Conservation (phyloP, 768 basidiomycete genomes). For the Suillus paluster region DNA sequence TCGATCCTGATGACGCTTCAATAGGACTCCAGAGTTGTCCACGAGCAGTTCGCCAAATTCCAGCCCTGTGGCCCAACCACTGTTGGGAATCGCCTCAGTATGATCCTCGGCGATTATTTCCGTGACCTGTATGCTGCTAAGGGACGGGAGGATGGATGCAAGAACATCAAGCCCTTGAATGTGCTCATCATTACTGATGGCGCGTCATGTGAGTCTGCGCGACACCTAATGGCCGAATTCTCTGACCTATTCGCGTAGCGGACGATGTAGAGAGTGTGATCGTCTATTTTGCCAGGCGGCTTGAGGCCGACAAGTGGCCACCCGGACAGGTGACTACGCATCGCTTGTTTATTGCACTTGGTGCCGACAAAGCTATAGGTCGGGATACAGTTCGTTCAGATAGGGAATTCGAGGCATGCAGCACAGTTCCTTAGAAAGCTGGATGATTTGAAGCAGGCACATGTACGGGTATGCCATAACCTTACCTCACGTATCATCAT, state of each 20-base stretch:
- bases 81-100: slow-evolving; percentile 46
- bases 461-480: slow-evolving; percentile 47
- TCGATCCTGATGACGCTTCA: background rate
- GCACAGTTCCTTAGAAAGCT: slow-evolving; percentile 52
- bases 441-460: slow-evolving; percentile 54
- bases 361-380: slow-evolving; percentile 41
- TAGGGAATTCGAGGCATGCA: slow-evolving; percentile 52
- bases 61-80: slow-evolving; percentile 50
- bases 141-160: slow-evolving; percentile 23
- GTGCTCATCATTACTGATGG: slow-evolving; percentile 69
- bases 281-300: slow-evolving; percentile 47
- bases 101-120: slow-evolving; percentile 43
- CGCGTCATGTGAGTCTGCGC: slow-evolving; percentile 50
- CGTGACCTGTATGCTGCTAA: slow-evolving; percentile 38
- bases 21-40: slow-evolving; percentile 44
- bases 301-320: slow-evolving; percentile 57
- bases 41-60: slow-evolving; percentile 48
- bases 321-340: slow-evolving; percentile 51
- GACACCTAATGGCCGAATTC: background rate
- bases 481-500: background rate
- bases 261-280: slow-evolving; percentile 58
- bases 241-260: slow-evolving; percentile 33
- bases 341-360: background rate
- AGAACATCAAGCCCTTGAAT: slow-evolving; percentile 57
- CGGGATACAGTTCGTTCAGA: slow-evolving; percentile 75